Evolutionary conservation across 306 rosid genomes (phyloP).

Genomic region (Cucumis hystrix): DNA sequence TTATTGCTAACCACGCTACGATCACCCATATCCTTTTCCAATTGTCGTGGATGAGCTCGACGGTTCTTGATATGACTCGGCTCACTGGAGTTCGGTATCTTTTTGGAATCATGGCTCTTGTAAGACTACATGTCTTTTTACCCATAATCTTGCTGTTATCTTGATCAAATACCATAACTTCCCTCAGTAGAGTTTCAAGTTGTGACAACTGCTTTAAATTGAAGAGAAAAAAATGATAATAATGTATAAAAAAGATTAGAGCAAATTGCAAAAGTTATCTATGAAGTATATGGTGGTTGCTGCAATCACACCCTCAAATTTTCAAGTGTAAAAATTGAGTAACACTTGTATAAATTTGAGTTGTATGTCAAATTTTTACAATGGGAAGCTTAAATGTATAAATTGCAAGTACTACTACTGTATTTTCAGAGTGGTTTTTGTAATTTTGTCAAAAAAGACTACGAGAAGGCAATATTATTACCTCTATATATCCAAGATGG

Average conservation of each 20-base stretch:
- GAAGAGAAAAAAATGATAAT: background rate
- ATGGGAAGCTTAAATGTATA: too few species aligned
- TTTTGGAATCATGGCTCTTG: constrained; percentile 58
- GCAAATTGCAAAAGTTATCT: too few species aligned
- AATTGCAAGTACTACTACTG: too few species aligned
- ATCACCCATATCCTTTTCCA: constrained; percentile 75
- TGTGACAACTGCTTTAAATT: constrained; percentile 60
- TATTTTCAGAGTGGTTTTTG: too few species aligned
- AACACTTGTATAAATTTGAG: too few species aligned
- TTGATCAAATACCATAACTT: constrained; percentile 43
- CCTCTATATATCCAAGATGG: constrained; percentile 83
- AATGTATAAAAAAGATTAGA: too few species aligned
- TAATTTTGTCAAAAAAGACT: too few species aligned
- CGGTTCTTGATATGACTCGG: constrained; percentile 9
- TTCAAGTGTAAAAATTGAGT: too few species aligned
- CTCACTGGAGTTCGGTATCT: constrained; percentile 48
- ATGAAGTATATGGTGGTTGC: too few species aligned
- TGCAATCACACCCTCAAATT: too few species aligned
- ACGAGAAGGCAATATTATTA: too few species aligned
- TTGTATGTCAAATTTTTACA: too few species aligned
- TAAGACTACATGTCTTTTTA: constrained; percentile 23
- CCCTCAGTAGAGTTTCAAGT: constrained; percentile 56
- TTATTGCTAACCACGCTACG: constrained; percentile 38
- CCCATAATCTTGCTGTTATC: constrained; percentile 13
- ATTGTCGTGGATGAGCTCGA: constrained; percentile 31